A percentile compares a stretch with the other conserved stretches of the same genome.
phyloP scores from a whole-genome alignment of 1,139 yeast genomes.

The Geotrichum siamense region DNA sequence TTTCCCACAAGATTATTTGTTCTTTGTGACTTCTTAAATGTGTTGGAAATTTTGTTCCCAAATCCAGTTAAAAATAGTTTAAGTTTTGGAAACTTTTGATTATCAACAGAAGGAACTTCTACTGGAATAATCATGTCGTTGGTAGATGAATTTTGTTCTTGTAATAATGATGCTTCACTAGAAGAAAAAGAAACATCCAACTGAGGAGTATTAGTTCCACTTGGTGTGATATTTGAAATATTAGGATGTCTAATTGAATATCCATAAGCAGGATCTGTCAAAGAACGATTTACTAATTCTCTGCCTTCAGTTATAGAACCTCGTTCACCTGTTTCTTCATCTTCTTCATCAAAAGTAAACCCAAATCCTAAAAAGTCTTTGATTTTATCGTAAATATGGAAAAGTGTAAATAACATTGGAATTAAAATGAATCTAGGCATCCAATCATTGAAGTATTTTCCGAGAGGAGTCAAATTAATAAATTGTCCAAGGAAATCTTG shows the following conservation, averaged over 20 bases:
- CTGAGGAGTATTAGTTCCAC: constrained; percentile 11
- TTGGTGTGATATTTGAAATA: constrained; percentile 4
- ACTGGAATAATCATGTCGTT: constrained; percentile 3
- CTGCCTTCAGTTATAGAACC: constrained; percentile 34
- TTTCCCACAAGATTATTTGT: not conserved
- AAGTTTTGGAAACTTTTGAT: not conserved
- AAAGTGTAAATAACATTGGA: constrained; percentile 57
- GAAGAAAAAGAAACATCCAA: constrained; percentile 4
- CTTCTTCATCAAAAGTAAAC: constrained; percentile 43
- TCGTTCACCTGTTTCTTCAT: constrained; percentile 37
- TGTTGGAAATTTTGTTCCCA: constrained; percentile 9
- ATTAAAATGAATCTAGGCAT: constrained; percentile 64
- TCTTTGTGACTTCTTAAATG: constrained; percentile 4
- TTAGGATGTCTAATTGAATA: constrained; percentile 22
- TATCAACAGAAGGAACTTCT: not conserved
- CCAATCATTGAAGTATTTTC: constrained; percentile 64
- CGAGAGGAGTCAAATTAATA: constrained; percentile 67
- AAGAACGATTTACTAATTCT: constrained; percentile 33
- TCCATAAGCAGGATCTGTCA: constrained; percentile 29
- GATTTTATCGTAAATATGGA: constrained; percentile 62
- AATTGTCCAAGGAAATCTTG: constrained; percentile 62
- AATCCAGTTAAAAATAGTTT: constrained; percentile 13
- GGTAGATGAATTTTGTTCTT: constrained; percentile 4
- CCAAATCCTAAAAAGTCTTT: constrained; percentile 50
- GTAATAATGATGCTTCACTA: constrained; percentile 4